phyloP scores from a whole-genome alignment of 2,329 filamentous ascomycete species.

The Acrocalymma vagum region DNA sequence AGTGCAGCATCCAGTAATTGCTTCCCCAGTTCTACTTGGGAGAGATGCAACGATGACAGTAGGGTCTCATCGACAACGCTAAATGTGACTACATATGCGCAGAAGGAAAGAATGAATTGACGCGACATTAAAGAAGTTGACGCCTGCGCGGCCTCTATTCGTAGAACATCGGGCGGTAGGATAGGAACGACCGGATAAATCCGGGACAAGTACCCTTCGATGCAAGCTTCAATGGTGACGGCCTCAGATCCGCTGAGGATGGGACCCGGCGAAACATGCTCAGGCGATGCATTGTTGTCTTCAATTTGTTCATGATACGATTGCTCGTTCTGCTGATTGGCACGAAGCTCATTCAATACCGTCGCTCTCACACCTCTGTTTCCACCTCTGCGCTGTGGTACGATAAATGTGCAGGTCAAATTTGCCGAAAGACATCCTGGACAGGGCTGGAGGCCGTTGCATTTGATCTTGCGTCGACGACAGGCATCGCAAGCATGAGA shows the following conservation, averaged over 20 bases:
- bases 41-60: too few species aligned
- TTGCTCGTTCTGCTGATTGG: conserved; percentile 60
- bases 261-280: not conserved
- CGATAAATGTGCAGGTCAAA: conserved; percentile 74
- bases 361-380: conserved; percentile 78
- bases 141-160: conserved; percentile 27
- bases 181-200: conserved; percentile 65
- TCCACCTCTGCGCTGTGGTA: conserved; percentile 78
- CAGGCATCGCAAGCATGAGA: conserved; percentile 74
- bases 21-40: conserved; percentile 9
- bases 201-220: conserved; percentile 74
- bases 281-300: conserved; percentile 1
- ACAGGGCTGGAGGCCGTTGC: conserved; percentile 75
- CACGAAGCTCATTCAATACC: conserved; percentile 76
- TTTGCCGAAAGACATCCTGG: conserved; percentile 71
- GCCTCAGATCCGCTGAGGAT: conserved; percentile 4
- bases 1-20: conserved; percentile 37
- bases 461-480: conserved; percentile 78
- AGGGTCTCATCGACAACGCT: not conserved
- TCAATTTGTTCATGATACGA: not conserved
- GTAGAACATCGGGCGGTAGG: conserved; percentile 26
- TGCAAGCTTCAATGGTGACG: conserved; percentile 71
- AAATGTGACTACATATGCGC: conserved; percentile 45
- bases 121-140: conserved; percentile 29
- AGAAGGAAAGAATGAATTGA: conserved; percentile 47